These are phyloP conservation scores for Colletotrichum orchidophilum DNA, from an alignment of 2,329 filamentous ascomycete species.

Conservation along the genomic window DNA sequence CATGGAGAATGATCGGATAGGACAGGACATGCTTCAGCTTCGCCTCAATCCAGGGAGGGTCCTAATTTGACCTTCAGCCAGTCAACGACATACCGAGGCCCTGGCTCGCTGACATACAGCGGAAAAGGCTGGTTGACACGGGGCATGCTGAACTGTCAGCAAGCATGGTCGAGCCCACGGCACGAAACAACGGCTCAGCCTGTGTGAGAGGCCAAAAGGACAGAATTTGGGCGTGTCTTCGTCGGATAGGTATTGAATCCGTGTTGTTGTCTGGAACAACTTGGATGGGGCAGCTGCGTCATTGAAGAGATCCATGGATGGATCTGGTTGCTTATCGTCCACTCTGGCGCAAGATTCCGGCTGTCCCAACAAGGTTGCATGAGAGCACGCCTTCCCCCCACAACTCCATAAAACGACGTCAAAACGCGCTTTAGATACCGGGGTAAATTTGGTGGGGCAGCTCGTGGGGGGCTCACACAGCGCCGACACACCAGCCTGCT, in stretches of 20 bases:
- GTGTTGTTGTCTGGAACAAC: neutral
- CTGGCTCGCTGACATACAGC: constrained; percentile 20
- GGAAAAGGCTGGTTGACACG: neutral
- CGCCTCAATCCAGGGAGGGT: constrained; percentile 25
- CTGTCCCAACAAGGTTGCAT: constrained; percentile 32
- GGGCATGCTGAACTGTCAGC: neutral
- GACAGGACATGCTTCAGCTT: constrained; percentile 18
- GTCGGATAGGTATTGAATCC: neutral
- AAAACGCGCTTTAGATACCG: constrained; percentile 26
- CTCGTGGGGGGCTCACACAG: constrained; percentile 31
- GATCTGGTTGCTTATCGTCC: constrained; percentile 9
- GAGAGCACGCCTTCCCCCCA: constrained; percentile 27
- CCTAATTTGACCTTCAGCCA: constrained; percentile 10
- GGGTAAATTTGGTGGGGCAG: constrained; percentile 27
- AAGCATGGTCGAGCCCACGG: neutral
- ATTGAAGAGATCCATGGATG: neutral
- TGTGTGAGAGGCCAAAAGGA: neutral
- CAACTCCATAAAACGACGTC: constrained; percentile 35
- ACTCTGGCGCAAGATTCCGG: constrained; percentile 13
- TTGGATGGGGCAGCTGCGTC: constrained; percentile 14
- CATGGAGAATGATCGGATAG: constrained; percentile 3
- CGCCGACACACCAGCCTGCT: constrained; percentile 3
- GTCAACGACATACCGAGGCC: constrained; percentile 9
- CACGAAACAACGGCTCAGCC: neutral
- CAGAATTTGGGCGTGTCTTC: neutral